Conservation (phyloP, 1,139 yeast genomes). For the Candida frijolesensis region DNA sequence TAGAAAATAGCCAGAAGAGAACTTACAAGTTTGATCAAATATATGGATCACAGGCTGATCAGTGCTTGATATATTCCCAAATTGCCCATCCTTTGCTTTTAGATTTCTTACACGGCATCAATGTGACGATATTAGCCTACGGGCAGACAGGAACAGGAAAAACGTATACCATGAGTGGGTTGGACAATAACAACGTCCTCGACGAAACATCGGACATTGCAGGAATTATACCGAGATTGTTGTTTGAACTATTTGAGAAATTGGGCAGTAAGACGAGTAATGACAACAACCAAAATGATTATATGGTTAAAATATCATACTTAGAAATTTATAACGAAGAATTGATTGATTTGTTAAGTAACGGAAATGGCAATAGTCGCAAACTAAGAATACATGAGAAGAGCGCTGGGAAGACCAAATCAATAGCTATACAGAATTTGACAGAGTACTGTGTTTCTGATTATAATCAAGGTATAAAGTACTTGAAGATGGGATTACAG, state of each 20-base stretch:
- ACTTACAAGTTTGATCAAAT: slow-evolving; percentile 73
- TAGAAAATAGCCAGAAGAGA: slow-evolving; percentile 26
- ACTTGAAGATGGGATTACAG: slow-evolving; percentile 56
- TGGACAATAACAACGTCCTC: slow-evolving; percentile 15
- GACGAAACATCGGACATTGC: slow-evolving; percentile 32
- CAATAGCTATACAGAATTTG: slow-evolving; percentile 51
- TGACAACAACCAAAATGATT: slow-evolving; percentile 37
- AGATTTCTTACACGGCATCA: slow-evolving; percentile 69
- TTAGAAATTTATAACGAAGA: slow-evolving; percentile 77
- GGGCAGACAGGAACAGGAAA: slow-evolving; percentile 93
- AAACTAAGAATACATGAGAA: slow-evolving; percentile 57
- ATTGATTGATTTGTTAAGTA: slow-evolving; percentile 58
- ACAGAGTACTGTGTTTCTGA: slow-evolving; percentile 56
- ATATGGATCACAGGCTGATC: slow-evolving; percentile 74
- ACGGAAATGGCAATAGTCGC: slow-evolving; percentile 41
- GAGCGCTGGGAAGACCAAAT: slow-evolving; percentile 6
- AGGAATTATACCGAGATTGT: slow-evolving; percentile 70
- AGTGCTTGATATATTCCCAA: slow-evolving; percentile 54
- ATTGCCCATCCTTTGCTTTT: slow-evolving; percentile 67
- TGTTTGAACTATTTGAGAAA: slow-evolving; percentile 54
- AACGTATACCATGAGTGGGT: slow-evolving; percentile 76
- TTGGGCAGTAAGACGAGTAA: slow-evolving; percentile 40
- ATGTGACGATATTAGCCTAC: slow-evolving; percentile 81
- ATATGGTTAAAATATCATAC: slow-evolving; percentile 67
- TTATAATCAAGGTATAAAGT: slow-evolving; percentile 55